Evolutionary conservation across 805 yeast genomes (phyloP), one percentile per base, ranked within the genome.

Genomic region (Yueomyces sinensis): DNA sequence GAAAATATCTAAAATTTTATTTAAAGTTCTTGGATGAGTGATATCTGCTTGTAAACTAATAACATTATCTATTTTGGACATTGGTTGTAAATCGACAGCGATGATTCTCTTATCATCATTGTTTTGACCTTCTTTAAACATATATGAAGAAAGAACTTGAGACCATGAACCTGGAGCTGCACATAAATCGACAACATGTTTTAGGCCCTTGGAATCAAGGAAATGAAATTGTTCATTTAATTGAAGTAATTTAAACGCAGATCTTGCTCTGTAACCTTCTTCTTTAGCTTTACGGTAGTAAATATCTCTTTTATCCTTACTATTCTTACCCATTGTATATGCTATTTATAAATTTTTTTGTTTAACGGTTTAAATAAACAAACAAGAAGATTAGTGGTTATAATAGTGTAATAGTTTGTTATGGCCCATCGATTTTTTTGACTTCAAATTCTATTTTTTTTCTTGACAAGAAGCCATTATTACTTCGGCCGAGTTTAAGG

Each of bases 121-220:
- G 29, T 30, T 15, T 56, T 56, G 13, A 13, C 44, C 44, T 29
- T 44, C 44, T 33, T 43, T 63, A 45, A 67, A 73, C 28, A 82
- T 58, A 47, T 77, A 76, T 44, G 82, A 60, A 23, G 91, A 77
- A 13, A 91, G 68, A 0, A 91, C 98, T 54, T 91, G 98, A 1
- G 94, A 82, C 98, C 98, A 91, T 3, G 96, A 86, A 1, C 96
- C 95, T 1, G 96, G 96, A 4, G 97, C 98, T 27, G 98, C 98
- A 66, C 98, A 91, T 22, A 91, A 65, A 59, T 91, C 98, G 4
- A 91, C 98, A 4, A 91, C 97, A 46, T 95, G 64, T 30, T 65
- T 67, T 25, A 86, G 75, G 29, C 74, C 79, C 14, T 49, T 48
- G 36, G 67, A 65, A 33, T 74, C 68, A 37, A 91, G 73, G 27